Conservation (phyloP, 1,284 basidiomycete genomes). For the Papiliotrema fonsecae region DNA sequence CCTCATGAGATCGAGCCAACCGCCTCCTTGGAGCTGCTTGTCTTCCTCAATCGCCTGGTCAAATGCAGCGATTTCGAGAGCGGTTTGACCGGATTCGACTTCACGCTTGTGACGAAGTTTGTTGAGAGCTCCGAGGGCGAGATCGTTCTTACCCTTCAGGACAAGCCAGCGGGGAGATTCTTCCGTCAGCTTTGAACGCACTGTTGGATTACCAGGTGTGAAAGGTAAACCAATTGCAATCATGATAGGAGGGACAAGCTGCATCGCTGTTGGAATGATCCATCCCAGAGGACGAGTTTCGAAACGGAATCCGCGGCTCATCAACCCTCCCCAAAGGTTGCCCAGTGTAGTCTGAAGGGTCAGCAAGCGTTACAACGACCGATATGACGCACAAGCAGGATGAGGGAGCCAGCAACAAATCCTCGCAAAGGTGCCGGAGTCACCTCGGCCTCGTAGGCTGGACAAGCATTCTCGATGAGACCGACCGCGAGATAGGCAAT, state of each 20-base stretch:
- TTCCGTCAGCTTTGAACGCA: background rate
- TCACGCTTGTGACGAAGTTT: conserved; percentile 13
- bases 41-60: conserved; percentile 15
- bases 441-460: conserved; percentile 19
- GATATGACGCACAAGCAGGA: conserved; percentile 8
- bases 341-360: conserved; percentile 3
- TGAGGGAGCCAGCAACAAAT: conserved; percentile 14
- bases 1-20: conserved; percentile 21
- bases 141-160: conserved; percentile 7
- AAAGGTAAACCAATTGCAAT: conserved; percentile 13
- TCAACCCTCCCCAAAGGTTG: conserved; percentile 10
- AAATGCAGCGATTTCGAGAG: conserved; percentile 17
- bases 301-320: conserved; percentile 10
- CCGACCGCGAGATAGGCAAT: conserved; percentile 23
- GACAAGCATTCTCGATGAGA: conserved; percentile 18
- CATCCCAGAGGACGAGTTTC: conserved; percentile 10
- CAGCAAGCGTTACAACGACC: background rate
- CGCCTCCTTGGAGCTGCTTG: background rate
- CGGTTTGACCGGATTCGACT: conserved; percentile 10
- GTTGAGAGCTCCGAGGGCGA: conserved; percentile 15
- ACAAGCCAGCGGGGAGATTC: conserved; percentile 29
- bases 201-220: conserved; percentile 3
- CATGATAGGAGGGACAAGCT: conserved; percentile 18
- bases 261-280: conserved; percentile 20
- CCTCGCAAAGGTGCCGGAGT: conserved; percentile 14